A percentile compares a stretch with the other conserved stretches of the same genome.
These are phyloP conservation scores for Letharia lupina DNA, from an alignment of 495 filamentous ascomycete genomes.

Conservation along the genomic window DNA sequence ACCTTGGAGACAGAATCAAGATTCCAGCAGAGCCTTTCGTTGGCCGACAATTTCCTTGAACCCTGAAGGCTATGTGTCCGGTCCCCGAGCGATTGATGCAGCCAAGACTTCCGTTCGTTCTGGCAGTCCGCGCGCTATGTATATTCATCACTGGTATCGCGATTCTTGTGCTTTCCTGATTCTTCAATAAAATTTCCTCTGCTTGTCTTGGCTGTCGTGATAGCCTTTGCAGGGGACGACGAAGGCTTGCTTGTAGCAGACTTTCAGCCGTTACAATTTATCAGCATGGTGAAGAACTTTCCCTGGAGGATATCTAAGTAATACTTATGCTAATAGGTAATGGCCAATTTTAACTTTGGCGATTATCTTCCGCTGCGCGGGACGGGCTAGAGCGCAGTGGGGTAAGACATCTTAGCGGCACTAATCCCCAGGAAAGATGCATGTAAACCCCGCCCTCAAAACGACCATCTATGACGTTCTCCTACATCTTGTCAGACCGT, in stretches of 20 bases:
- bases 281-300: no score
- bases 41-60: not conserved
- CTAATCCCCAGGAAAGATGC: not conserved
- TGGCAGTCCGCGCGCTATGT: not conserved
- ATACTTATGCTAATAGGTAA: no score
- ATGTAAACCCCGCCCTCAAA: not conserved
- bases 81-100: not conserved
- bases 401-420: not conserved
- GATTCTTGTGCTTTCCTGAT: not conserved
- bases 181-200: not conserved
- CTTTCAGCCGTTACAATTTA: not conserved
- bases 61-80: not conserved
- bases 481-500: not conserved
- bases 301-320: no score
- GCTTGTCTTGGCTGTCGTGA: not conserved
- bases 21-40: not conserved
- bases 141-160: not conserved
- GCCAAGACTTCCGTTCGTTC: not conserved
- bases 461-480: not conserved
- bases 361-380: not conserved
- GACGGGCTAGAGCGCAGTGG: conserved; percentile 1
- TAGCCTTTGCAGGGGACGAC: not conserved
- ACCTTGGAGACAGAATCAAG: no score
- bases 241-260: not conserved
- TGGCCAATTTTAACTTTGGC: not conserved